Evolutionary conservation across 768 basidiomycete species (phyloP).

Genomic region (Panellus pusillus): DNA sequence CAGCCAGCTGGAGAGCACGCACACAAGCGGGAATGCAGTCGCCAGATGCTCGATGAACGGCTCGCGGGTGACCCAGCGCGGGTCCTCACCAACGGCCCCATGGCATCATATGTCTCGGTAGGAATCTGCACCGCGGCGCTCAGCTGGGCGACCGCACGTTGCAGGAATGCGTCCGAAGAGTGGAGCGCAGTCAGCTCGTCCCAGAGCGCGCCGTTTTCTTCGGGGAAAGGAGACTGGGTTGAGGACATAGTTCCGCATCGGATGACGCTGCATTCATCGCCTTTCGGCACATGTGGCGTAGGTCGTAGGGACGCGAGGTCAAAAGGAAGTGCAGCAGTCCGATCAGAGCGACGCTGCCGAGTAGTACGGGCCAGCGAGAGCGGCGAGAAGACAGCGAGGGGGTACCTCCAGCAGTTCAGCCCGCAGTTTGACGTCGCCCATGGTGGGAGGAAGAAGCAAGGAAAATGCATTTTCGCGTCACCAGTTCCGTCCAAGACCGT

Average conservation of each 20-base stretch:
- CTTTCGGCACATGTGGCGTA: neutral
- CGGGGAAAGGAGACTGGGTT: neutral
- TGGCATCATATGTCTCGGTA: slow-evolving; percentile 49
- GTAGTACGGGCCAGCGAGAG: no score
- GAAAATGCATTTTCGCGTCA: no score
- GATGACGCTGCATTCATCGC: no score
- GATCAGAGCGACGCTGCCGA: no score
- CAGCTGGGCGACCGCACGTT: neutral
- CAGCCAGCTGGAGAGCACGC: slow-evolving; percentile 20
- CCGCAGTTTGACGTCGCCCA: no score
- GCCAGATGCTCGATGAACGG: slow-evolving; percentile 39
- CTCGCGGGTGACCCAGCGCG: slow-evolving; percentile 40
- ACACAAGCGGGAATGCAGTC: slow-evolving; percentile 52
- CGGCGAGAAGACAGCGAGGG: no score
- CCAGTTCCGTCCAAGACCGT: no score
- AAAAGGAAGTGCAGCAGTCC: no score
- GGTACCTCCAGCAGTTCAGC: no score
- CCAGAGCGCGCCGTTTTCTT: neutral
- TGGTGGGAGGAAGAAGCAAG: no score
- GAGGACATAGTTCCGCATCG: neutral
- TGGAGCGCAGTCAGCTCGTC: neutral
- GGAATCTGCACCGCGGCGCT: neutral
- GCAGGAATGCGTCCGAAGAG: neutral
- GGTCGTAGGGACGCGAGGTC: no score
- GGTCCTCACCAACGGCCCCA: slow-evolving; percentile 45